Conservation (phyloP, 345 rosid genomes). For the Atalantia buxifolia region DNA sequence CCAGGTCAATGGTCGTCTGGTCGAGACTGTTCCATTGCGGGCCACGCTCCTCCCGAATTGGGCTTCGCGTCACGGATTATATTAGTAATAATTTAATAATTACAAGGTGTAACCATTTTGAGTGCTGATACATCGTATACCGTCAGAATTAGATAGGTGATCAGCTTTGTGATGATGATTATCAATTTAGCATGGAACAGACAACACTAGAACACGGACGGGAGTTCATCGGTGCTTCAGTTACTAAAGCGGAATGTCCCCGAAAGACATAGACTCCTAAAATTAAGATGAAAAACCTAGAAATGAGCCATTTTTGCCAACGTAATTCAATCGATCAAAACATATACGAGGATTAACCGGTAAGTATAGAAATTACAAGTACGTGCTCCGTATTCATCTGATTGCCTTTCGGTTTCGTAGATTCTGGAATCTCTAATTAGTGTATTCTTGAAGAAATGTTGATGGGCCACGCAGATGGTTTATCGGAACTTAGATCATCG, state of each 20-base stretch:
- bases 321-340: neutral
- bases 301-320: neutral
- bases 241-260: neutral
- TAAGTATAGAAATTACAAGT: neutral
- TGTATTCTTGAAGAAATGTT: conserved; percentile 34
- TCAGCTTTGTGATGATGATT: neutral
- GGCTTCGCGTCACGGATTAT: neutral
- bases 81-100: neutral
- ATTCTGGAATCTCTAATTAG: neutral
- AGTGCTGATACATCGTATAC: neutral
- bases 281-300: conserved; percentile 10
- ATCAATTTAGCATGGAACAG: neutral
- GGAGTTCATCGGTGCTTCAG: neutral
- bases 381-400: neutral
- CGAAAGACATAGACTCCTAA: neutral
- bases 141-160: neutral
- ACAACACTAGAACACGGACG: neutral
- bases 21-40: neutral
- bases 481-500: conserved; percentile 44
- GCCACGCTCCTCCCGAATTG: neutral
- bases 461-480: conserved; percentile 46
- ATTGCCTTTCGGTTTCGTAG: neutral
- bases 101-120: neutral
- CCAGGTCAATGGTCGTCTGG: neutral
- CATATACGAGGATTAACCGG: neutral